Base-by-base conservation (phyloP, 192 early-diverging fungal species). In the Piromyces finnis region DNA sequence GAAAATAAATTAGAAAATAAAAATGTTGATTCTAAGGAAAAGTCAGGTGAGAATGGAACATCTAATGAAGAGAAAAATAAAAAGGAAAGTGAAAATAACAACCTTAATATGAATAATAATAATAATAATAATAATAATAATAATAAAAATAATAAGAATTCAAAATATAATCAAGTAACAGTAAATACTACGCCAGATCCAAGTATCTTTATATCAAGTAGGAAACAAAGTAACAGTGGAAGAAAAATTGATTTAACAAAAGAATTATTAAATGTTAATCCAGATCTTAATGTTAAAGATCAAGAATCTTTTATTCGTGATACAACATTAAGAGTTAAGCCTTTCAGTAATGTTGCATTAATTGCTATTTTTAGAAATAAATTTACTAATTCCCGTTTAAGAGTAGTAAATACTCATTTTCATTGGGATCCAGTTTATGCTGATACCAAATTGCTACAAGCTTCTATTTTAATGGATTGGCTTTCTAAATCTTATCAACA, bases 331-430 rank as follows among this genome's bases (percentile, higher is more conserved):
- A 68, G 51, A 68, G 51, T 68, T 27, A 68, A 29, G 18, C 30
- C 79, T 30, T 80, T 80, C 27, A 29, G 30, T 77, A 80, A 80
- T 27, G 29, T 80, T 2, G 79, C 79, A 13, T 77, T 77, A 36
- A 80, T 80, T 59, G 79, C 79, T 22, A 77, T 80, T 12, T 36
- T 80, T 29, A 41, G 79, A 18, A 80, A 80, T 22, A 29, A 29
- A 11, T 29, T 29, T 29, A 80, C 79, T 17, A 77, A 77, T 77
- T 29, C 29, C 3, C 18, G 86, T 5, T 79, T 88, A 51, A 78
- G 85, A 17, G 83, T 88, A 39, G 87, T 86, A 12, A 88, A 88
- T 78, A 88, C 87, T 1, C 87, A 88, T 79, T 80, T 88, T 80
- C 86, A 88, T 80, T 87, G 86, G 87, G 85, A 88, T 77, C 87